Base-by-base conservation (phyloP, 2,329 filamentous ascomycete species). In the Dryadomyces quercivorus region DNA sequence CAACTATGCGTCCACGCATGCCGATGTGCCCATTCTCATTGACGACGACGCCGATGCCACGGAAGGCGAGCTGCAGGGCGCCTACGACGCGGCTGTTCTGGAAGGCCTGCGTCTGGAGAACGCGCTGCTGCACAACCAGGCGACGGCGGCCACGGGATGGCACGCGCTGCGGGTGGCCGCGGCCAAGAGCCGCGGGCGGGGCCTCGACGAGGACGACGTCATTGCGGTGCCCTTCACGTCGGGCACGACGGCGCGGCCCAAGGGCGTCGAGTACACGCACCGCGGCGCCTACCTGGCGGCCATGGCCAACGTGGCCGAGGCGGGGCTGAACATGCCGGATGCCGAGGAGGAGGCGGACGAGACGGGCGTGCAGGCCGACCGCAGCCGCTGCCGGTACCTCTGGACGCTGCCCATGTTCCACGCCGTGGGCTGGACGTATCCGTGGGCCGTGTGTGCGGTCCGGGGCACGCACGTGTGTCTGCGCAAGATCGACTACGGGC, bases 401-500 rank as follows among this genome's bases (percentile, higher is more conserved):
- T 95, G 90, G 90, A 96, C 87, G 3, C 72, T 97, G 31, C 92
- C 92, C 0, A 89, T 96, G 89, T 85, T 85, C 61, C 82, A 85
- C 62, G 81, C 82, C 36, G 72, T 82, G 51, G 82, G 78, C n/a
- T 93, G 88, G 88, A 91, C 88, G 1, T 94, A 92, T 63, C 89
- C 89, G 0, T 95, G 91, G 93, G 80, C 91, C 1, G 79, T 96
- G n/a, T 52, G 89, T 12, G 89, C 90, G 1, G 90, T 93, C 5
- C 78, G 93, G 58, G 93, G 92, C n/a, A 94, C 92, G 3, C 90
- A 97, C 67, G 90, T 95, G 66, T 96, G 91, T 63, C 75, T 98
- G 18, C 81, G 93, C 57, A 97, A 95, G 73, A 88, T 98, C 60
- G 90, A 97, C 69, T 98, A 98, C 65, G 82, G 88, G 0, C 75